Conservation (phyloP, 2,329 filamentous ascomycete species). For the Fusarium drepaniforme region DNA sequence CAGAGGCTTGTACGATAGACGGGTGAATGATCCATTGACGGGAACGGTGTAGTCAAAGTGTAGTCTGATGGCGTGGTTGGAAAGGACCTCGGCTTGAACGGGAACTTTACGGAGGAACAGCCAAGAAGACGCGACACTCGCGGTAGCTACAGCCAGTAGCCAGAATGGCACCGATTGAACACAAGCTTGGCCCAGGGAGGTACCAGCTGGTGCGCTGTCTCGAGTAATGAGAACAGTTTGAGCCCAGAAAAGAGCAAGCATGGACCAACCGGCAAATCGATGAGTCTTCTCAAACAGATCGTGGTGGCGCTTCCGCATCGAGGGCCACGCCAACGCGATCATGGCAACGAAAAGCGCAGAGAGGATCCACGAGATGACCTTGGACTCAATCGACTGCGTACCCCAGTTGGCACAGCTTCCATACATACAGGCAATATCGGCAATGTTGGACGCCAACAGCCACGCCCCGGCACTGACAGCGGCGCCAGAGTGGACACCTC, state of each 20-base stretch:
- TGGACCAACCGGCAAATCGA: slow-evolving; percentile 78
- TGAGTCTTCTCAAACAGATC: slow-evolving; percentile 78
- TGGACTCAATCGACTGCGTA: slow-evolving; percentile 52
- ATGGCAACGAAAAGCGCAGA: slow-evolving; percentile 70
- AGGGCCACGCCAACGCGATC: slow-evolving; percentile 72
- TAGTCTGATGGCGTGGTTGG: slow-evolving; percentile 78
- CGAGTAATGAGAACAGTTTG: slow-evolving; percentile 68
- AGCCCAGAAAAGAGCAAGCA: slow-evolving; percentile 74
- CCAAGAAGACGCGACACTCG: slow-evolving; percentile 79
- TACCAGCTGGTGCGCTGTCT: slow-evolving; percentile 50
- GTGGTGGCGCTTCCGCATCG: slow-evolving; percentile 71
- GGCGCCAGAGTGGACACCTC: slow-evolving; percentile 63
- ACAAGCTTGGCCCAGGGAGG: slow-evolving; percentile 52
- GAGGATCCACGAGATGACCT: slow-evolving; percentile 69
- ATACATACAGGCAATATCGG: slow-evolving; percentile 36
- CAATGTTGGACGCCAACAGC: slow-evolving; percentile 57
- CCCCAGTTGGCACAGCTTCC: slow-evolving; percentile 38
- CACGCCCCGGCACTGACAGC: slow-evolving; percentile 62
- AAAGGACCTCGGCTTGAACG: slow-evolving; percentile 77
- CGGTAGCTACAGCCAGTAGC: slow-evolving; percentile 73
- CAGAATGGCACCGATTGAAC: slow-evolving; percentile 66
- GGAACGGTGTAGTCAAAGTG: slow-evolving; percentile 75
- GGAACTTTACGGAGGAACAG: slow-evolving; percentile 74
- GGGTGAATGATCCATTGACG: slow-evolving; percentile 59
- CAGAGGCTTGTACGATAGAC: slow-evolving; percentile 72